Conservation (phyloP, 345 rosid species). For the Hypericum androsaemum region DNA sequence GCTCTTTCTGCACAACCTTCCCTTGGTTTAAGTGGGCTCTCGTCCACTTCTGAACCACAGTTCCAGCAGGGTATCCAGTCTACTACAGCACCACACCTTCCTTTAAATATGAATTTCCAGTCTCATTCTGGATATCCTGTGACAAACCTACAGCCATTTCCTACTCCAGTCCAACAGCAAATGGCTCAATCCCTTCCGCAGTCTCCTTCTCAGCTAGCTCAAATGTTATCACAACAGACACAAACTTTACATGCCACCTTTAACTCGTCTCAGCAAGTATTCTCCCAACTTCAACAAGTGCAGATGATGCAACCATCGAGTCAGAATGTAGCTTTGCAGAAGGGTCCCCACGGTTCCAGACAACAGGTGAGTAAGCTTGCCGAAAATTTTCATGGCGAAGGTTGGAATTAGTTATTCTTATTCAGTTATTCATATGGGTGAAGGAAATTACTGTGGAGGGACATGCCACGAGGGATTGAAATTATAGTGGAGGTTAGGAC, state of each 20-base stretch:
- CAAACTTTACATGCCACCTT: slow-evolving; percentile 81
- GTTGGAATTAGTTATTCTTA: too few relatives aligned
- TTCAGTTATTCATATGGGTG: too few relatives aligned
- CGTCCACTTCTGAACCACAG: slow-evolving; percentile 44
- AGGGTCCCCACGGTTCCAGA: slow-evolving; percentile 43
- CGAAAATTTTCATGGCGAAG: too few relatives aligned
- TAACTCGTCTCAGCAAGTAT: slow-evolving; percentile 89
- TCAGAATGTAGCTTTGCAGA: slow-evolving; percentile 42
- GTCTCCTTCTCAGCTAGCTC: slow-evolving; percentile 90
- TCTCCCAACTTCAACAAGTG: slow-evolving; percentile 84
- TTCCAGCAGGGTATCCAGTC: slow-evolving; percentile 39
- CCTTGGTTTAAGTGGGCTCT: slow-evolving; percentile 37
- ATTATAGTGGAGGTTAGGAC: too few relatives aligned
- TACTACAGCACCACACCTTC: slow-evolving; percentile 33
- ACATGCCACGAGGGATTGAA: too few relatives aligned
- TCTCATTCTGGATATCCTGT: slow-evolving; percentile 31
- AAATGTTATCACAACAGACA: slow-evolving; percentile 82
- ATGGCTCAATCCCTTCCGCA: slow-evolving; percentile 55
- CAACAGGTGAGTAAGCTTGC: slow-evolving; percentile 39
- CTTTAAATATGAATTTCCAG: slow-evolving; percentile 40
- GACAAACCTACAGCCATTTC: slow-evolving; percentile 40
- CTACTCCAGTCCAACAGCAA: slow-evolving; percentile 49
- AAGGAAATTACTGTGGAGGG: too few relatives aligned
- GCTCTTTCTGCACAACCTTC: slow-evolving; percentile 37
- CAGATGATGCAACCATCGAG: slow-evolving; percentile 84